These are phyloP conservation scores for Lactarius psammicola DNA, from an alignment of 768 basidiomycete species.

Conservation along the genomic window DNA sequence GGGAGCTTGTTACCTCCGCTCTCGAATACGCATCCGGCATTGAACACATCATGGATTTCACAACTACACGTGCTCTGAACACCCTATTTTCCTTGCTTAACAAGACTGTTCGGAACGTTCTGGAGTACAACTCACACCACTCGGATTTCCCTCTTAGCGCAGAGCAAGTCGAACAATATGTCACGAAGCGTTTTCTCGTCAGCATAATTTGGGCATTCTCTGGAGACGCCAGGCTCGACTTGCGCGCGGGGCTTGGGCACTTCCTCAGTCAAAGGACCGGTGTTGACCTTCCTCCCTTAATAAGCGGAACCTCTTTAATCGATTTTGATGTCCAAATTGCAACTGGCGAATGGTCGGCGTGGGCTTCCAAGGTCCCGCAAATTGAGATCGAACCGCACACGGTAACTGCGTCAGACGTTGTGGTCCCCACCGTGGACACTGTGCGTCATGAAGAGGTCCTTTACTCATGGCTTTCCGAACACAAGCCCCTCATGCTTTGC, in stretches of 20 bases:
- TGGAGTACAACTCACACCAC: constrained; percentile 94
- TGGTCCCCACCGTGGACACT: constrained; percentile 98
- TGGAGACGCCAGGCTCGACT: constrained; percentile 90
- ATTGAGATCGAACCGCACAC: constrained; percentile 97
- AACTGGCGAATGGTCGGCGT: constrained; percentile 84
- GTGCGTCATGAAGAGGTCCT: constrained; percentile 98
- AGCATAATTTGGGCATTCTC: constrained; percentile 98
- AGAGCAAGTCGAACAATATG: constrained; percentile 88
- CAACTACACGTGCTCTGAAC: constrained; percentile 83
- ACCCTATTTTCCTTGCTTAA: constrained; percentile 97
- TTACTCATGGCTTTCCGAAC: constrained; percentile 98
- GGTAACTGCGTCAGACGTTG: constrained; percentile 93
- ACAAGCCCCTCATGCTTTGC: constrained; percentile 96
- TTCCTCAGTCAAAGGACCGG: constrained; percentile 82
- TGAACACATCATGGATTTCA: constrained; percentile 99
- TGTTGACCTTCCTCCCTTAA: constrained; percentile 81
- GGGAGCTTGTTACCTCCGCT: constrained; percentile 78
- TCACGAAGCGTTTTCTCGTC: constrained; percentile 84
- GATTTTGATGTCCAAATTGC: constrained; percentile 92
- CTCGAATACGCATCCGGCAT: constrained; percentile 79
- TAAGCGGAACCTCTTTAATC: constrained; percentile 78
- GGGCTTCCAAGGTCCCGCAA: constrained; percentile 89
- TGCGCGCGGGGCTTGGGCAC: constrained; percentile 86
- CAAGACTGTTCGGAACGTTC: constrained; percentile 89
- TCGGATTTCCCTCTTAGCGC: constrained; percentile 86